Conservation (phyloP, 495 filamentous ascomycete genomes). For the Penicillium dipodomyicola region DNA sequence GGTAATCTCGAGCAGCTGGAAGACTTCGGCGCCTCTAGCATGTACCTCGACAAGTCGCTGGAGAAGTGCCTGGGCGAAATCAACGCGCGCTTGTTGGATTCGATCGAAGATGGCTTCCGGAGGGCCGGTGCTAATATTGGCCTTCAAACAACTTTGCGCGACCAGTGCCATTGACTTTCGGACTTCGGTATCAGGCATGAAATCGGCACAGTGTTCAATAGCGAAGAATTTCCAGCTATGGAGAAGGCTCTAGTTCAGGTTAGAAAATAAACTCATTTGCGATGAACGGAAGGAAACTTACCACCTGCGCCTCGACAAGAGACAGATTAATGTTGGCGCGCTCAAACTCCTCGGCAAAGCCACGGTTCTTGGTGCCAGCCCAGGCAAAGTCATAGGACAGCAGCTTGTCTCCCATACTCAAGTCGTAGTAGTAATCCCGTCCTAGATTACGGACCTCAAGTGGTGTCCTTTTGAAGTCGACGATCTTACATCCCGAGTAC, state of each 20-base stretch:
- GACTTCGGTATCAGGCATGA: conserved; percentile 60
- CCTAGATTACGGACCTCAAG: conserved; percentile 64
- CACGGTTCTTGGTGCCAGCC: conserved; percentile 62
- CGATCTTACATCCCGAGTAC: conserved; percentile 65
- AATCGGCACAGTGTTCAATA: conserved; percentile 72
- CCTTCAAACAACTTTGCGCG: conserved; percentile 67
- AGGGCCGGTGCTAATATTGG: conserved; percentile 63
- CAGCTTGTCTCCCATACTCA: conserved; percentile 67
- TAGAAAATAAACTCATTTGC: conserved; percentile 25
- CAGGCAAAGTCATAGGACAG: conserved; percentile 75
- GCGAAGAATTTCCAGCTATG: conserved; percentile 87
- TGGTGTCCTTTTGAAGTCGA: conserved; percentile 73
- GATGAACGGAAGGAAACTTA: conserved; percentile 45
- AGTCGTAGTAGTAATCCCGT: conserved; percentile 74
- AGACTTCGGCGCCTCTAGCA: conserved; percentile 58
- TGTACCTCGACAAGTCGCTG: conserved; percentile 68
- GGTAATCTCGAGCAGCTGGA: conserved; percentile 59
- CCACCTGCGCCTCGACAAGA: conserved; percentile 85
- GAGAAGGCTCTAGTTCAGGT: conserved; percentile 60
- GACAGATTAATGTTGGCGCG: conserved; percentile 87
- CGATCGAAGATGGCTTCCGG: conserved; percentile 71
- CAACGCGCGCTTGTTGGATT: conserved; percentile 66
- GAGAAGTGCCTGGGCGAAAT: conserved; percentile 71
- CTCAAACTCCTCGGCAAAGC: conserved; percentile 76
- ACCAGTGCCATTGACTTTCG: conserved; percentile 64